Base-by-base conservation (phyloP, 371 early-diverging fungal species). In the Lichtheimia ramosa region DNA sequence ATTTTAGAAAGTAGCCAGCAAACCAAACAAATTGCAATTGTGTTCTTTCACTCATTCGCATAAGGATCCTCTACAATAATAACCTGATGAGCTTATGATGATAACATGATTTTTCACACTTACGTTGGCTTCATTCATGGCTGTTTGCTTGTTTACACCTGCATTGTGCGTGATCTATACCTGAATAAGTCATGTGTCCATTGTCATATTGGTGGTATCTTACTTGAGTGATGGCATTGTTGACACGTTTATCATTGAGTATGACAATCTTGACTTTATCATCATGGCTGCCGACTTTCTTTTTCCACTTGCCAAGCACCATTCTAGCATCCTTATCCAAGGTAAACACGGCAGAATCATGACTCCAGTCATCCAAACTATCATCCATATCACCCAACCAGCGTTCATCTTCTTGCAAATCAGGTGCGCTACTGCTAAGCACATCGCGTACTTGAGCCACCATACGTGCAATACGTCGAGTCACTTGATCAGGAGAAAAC, bases 11-110 rank as follows among this genome's bases (percentile, higher is more conserved):
- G 0, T 73, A 70, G 2, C 74, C 76, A 0, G 75, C 62, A 48
- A 81, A 77, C 75, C 77, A 81, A 12, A 81, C 77, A 56, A 77
- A 81, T 3, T 76, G 70, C 5, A 77, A 48, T 23, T 77, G 77
- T 1, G 81, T 81, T 20, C 81, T 68, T 51, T 81, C 81, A 34
- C 81, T 75, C 81, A 81, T 77, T 1, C 77, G 69, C 56, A 70
- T 59, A 43, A 77, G 54, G 14, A 77, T 75, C 58, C 75, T 75
- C 69, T 67, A 59, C n/a, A n/a, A n/a, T 13, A 39, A 34, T 42
- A 27, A 23, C 10, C 24, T 13, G 3, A 51, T 43, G 13, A 23
- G 4, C 20, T 15, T 21, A 18, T 25, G 12, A 27, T 28, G 7
- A 20, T 24, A 27, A 27, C 16, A 43, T 6, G 10, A 46, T 28